A percentile compares a stretch with the other conserved stretches of the same genome.
phyloP scores from a whole-genome alignment of 2,329 filamentous ascomycete genomes.

The Bipolaris cookei region DNA sequence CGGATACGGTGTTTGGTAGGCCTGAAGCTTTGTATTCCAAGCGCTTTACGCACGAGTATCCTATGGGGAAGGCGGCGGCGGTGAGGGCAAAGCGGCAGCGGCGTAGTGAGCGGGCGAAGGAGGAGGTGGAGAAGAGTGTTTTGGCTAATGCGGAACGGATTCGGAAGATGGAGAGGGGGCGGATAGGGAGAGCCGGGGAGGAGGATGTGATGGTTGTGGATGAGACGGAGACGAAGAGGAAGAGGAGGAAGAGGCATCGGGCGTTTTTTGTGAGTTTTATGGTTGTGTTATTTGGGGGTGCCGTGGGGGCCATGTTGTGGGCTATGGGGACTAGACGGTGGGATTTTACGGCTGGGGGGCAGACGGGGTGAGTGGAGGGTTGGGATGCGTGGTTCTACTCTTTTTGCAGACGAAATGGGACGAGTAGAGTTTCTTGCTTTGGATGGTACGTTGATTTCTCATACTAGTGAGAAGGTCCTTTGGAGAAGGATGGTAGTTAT shows the following conservation, averaged over 20 bases:
- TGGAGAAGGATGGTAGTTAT: no score
- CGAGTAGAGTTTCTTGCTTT: not conserved
- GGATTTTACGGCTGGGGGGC: slow-evolving; percentile 4
- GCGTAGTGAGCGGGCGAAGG: not conserved
- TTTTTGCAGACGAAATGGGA: not conserved
- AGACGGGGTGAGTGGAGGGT: not conserved
- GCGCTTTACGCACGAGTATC: slow-evolving; percentile 5
- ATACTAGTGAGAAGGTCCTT: no score
- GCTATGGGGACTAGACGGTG: slow-evolving; percentile 2
- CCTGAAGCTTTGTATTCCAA: not conserved
- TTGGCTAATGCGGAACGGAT: not conserved
- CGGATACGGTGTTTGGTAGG: not conserved
- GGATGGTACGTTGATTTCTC: not conserved
- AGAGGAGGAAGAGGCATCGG: not conserved
- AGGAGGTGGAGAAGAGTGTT: not conserved
- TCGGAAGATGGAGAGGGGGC: not conserved
- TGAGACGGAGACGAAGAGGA: not conserved
- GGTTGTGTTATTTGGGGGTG: not conserved
- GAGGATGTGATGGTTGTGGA: not conserved
- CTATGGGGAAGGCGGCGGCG: not conserved
- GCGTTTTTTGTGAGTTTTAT: not conserved
- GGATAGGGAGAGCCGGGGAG: no score
- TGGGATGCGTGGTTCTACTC: not conserved
- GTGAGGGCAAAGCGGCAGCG: no score
- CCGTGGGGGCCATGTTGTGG: slow-evolving; percentile 1